Evolutionary conservation across 1,284 basidiomycete genomes (phyloP).

Genomic region (Ganoderma resinaceum): DNA sequence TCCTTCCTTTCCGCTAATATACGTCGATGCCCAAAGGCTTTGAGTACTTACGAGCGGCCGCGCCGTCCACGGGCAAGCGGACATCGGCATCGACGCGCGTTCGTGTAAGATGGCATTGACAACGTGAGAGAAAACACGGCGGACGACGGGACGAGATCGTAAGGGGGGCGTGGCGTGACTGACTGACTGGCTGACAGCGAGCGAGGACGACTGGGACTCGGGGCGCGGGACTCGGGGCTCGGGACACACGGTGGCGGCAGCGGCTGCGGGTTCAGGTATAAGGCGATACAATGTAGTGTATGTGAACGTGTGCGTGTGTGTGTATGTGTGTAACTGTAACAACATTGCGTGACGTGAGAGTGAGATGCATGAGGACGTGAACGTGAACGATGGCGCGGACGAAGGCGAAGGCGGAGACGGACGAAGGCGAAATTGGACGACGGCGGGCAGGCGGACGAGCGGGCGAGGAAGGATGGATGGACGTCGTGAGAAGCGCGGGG

Average conservation of each 20-base stretch:
- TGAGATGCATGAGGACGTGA: slow-evolving; percentile 24
- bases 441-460: neutral
- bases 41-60: neutral
- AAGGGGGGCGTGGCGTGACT: neutral
- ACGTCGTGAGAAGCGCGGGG: neutral
- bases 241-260: neutral
- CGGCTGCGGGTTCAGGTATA: neutral
- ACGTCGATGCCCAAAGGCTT: neutral
- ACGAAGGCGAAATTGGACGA: neutral
- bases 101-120: slow-evolving; percentile 1
- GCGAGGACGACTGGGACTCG: neutral
- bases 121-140: slow-evolving; percentile 2
- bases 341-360: slow-evolving; percentile 28
- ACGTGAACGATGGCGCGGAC: slow-evolving; percentile 7
- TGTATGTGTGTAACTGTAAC: slow-evolving; percentile 12
- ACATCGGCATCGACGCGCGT: neutral
- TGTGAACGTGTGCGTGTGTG: neutral
- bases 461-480: neutral
- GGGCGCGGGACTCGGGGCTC: neutral
- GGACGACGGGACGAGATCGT: too few relatives aligned
- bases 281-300: slow-evolving; percentile 28
- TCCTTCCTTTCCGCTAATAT: neutral
- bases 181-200: neutral
- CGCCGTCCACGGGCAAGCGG: neutral
- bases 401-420: neutral